Conservation (phyloP, 2,329 filamentous ascomycete species). For the Talaromyces albobiverticillius region DNA sequence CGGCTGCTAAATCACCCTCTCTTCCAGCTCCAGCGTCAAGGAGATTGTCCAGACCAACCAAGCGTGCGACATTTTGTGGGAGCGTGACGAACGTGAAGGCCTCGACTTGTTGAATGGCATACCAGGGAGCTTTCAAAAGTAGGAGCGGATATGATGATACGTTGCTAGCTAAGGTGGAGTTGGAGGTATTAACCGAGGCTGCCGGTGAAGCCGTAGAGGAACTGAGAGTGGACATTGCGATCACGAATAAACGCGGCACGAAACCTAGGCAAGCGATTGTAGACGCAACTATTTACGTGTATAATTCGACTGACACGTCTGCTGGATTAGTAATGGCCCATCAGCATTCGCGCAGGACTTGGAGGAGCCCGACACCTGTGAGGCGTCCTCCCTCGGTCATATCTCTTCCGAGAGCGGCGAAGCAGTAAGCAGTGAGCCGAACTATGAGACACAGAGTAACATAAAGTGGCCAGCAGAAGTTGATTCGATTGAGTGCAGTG, state of each 20-base stretch:
- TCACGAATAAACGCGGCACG: not conserved
- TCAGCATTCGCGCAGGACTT: conserved; percentile 11
- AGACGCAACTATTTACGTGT: not conserved
- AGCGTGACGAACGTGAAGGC: conserved; percentile 33
- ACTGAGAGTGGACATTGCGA: conserved; percentile 7
- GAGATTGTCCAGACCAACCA: conserved; percentile 27
- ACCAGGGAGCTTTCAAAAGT: conserved; percentile 35
- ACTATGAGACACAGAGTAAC: not conserved
- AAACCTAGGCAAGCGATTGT: not conserved
- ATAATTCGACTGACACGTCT: not conserved
- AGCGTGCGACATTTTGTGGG: conserved; percentile 30
- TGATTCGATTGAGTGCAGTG: not conserved
- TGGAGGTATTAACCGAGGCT: not conserved
- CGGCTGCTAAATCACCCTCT: conserved; percentile 40
- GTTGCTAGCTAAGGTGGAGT: conserved; percentile 9
- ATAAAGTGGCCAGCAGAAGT: not conserved
- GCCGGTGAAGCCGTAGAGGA: conserved; percentile 4
- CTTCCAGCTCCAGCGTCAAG: conserved; percentile 23
- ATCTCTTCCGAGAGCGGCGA: conserved; percentile 6
- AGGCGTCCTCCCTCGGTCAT: conserved; percentile 14
- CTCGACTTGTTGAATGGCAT: conserved; percentile 35
- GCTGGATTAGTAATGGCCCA: not conserved
- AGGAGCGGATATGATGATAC: conserved; percentile 7
- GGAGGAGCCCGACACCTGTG: conserved; percentile 15
- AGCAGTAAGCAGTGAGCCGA: not conserved